A percentile compares a stretch with the other conserved stretches of the same genome.
These are phyloP conservation scores for Paraphoma sp. DNA, from an alignment of 2,329 filamentous ascomycete species.

Conservation along the genomic window DNA sequence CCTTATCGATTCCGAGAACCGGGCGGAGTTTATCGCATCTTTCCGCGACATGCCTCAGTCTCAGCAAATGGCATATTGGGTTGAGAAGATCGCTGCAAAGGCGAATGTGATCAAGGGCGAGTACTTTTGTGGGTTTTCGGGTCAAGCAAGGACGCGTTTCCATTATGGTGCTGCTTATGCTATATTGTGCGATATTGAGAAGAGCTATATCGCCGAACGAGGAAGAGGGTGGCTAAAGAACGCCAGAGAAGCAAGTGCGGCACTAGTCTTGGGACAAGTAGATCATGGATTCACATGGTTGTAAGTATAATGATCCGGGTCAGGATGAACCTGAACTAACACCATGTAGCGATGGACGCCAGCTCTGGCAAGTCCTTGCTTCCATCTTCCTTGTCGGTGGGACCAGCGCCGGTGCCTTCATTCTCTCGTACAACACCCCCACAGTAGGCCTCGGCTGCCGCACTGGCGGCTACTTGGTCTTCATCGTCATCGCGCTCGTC, in stretches of 20 bases:
- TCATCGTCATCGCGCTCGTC: conserved; percentile 34
- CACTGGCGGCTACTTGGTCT: conserved; percentile 51
- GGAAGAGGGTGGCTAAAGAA: conserved; percentile 42
- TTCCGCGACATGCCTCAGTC: conserved; percentile 26
- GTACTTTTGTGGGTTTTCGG: conserved; percentile 49
- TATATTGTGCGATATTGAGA: conserved; percentile 49
- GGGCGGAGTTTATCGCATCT: conserved; percentile 28
- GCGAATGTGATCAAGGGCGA: conserved; percentile 24
- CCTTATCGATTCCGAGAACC: conserved; percentile 28
- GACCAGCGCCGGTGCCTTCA: conserved; percentile 44
- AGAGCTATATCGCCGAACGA: conserved; percentile 41
- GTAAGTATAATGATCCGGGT: not conserved
- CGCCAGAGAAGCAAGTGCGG: conserved; percentile 21
- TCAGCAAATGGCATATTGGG: conserved; percentile 27
- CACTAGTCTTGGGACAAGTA: conserved; percentile 40
- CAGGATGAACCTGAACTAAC: too few species aligned
- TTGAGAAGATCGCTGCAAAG: conserved; percentile 27
- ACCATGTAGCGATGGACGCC: conserved; percentile 36
- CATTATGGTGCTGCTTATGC: conserved; percentile 50
- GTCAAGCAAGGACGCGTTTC: conserved; percentile 34
- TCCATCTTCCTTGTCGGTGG: conserved; percentile 43
- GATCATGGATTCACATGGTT: conserved; percentile 47
- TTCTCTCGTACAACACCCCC: conserved; percentile 51
- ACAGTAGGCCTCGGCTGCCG: conserved; percentile 50
- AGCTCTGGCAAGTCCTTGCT: conserved; percentile 48